Percentiles rank a stretch among this genome's conserved stretches.
Evolutionary conservation across 768 basidiomycete genomes (phyloP).

Genomic region (Phaeotremella skinneri): DNA sequence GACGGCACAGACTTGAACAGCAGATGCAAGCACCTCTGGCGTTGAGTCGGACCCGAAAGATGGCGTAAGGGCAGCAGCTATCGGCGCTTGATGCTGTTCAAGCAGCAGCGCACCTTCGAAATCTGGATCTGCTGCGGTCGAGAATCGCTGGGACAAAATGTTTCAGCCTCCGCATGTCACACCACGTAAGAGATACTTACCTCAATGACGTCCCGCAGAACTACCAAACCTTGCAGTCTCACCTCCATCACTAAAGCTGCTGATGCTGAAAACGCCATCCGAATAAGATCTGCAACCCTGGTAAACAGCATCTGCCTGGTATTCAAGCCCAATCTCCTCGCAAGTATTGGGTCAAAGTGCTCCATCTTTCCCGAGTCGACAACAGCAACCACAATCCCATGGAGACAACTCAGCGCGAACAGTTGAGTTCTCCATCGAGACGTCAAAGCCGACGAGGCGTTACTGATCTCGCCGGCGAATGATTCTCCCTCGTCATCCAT

Average conservation of each 20-base stretch:
- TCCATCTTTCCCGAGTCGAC: slow-evolving; percentile 70
- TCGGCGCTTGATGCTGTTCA: slow-evolving; percentile 97
- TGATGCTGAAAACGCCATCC: slow-evolving; percentile 96
- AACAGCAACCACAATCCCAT: slow-evolving; percentile 78
- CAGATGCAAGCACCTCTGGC: slow-evolving; percentile 89
- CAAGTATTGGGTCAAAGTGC: slow-evolving; percentile 75
- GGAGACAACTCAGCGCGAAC: slow-evolving; percentile 88
- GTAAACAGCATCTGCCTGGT: slow-evolving; percentile 67
- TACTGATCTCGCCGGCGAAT: slow-evolving; percentile 51
- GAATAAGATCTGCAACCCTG: slow-evolving; percentile 87
- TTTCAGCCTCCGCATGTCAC: background rate
- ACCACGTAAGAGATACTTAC: slow-evolving; percentile 53
- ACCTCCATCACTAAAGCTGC: slow-evolving; percentile 96
- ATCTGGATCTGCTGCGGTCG: slow-evolving; percentile 81
- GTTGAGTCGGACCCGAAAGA: slow-evolving; percentile 94
- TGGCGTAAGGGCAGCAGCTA: slow-evolving; percentile 93
- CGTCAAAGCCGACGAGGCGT: slow-evolving; percentile 29
- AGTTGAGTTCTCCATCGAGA: slow-evolving; percentile 96
- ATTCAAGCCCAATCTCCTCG: slow-evolving; percentile 49
- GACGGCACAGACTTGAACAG: slow-evolving; percentile 87
- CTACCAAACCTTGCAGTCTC: slow-evolving; percentile 80
- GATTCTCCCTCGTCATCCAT: slow-evolving; percentile 93
- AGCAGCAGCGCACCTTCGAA: slow-evolving; percentile 84
- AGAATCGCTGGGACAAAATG: slow-evolving; percentile 66
- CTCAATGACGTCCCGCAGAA: slow-evolving; percentile 88